phyloP scores from a whole-genome alignment of 148 eudicot species.

The Polygonum aviculare region DNA sequence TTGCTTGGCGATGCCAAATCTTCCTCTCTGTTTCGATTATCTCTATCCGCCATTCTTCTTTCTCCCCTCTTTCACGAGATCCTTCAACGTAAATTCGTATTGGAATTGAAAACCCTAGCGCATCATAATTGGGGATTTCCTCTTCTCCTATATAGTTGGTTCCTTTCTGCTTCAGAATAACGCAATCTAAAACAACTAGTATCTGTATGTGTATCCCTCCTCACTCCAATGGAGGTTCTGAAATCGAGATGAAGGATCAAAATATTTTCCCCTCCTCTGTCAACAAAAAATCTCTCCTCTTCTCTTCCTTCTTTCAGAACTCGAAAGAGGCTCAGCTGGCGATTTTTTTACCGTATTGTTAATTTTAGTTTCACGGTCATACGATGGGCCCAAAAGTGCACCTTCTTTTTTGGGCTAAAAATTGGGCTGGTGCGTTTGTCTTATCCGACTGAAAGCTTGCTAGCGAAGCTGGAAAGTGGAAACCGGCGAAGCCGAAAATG shows the following conservation, averaged over 20 bases:
- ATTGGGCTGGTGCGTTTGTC: background rate
- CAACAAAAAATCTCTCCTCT: no score
- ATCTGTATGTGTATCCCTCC: background rate
- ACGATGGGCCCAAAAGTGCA: background rate
- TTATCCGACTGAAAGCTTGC: background rate
- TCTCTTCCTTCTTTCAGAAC: no score
- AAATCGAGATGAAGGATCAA: background rate
- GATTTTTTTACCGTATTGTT: background rate
- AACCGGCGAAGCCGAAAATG: slow-evolving; percentile 6
- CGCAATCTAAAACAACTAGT: background rate
- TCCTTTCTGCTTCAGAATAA: background rate
- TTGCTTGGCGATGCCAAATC: slow-evolving; percentile 15
- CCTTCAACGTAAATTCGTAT: background rate
- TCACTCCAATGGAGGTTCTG: background rate
- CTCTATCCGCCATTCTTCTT: slow-evolving; percentile 17
- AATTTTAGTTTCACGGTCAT: no score
- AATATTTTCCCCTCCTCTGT: no score
- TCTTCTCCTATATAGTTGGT: background rate
- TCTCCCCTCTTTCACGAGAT: background rate
- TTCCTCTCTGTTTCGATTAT: slow-evolving; percentile 7
- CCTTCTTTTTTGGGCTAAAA: background rate
- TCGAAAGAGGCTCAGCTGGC: background rate
- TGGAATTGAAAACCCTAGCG: slow-evolving; percentile 17
- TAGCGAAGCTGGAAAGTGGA: background rate
- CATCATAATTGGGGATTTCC: slow-evolving; percentile 8